These are phyloP conservation scores for Allium cepa DNA, from an alignment of 106 monocot species.

Conservation along the genomic window DNA sequence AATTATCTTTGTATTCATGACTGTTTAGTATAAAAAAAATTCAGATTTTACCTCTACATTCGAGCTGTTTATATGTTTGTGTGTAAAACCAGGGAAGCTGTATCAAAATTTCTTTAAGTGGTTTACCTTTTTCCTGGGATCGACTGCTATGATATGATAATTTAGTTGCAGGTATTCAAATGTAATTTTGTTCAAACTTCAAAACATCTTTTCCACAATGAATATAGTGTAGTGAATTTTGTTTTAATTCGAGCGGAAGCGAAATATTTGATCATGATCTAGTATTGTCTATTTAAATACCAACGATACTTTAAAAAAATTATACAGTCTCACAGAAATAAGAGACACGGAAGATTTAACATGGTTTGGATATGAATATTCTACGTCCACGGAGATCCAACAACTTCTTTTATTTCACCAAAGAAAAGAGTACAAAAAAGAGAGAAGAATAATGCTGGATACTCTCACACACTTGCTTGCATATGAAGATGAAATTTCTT, in stretches of 20 bases:
- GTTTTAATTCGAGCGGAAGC: neutral
- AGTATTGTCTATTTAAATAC: constrained; percentile 46
- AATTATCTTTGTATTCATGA: neutral
- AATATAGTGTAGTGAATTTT: neutral
- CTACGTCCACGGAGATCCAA: no score
- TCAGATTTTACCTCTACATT: neutral
- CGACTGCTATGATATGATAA: constrained; percentile 58
- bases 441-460: no score
- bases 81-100: constrained; percentile 16
- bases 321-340: no score
- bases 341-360: no score
- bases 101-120: constrained; percentile 21
- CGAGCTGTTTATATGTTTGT: neutral
- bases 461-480: no score
- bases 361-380: no score
- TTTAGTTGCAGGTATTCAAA: constrained; percentile 50
- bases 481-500: no score
- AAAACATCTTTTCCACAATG: neutral
- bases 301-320: constrained; percentile 24
- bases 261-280: neutral
- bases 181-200: constrained; percentile 7
- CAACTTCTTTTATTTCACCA: no score
- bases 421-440: no score
- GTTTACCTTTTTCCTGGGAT: constrained; percentile 29
- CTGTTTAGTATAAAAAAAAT: neutral